Evolutionary conservation across 1,139 yeast species (phyloP), one percentile per base, ranked within the genome.

Genomic region (Pichiaceae sp.): DNA sequence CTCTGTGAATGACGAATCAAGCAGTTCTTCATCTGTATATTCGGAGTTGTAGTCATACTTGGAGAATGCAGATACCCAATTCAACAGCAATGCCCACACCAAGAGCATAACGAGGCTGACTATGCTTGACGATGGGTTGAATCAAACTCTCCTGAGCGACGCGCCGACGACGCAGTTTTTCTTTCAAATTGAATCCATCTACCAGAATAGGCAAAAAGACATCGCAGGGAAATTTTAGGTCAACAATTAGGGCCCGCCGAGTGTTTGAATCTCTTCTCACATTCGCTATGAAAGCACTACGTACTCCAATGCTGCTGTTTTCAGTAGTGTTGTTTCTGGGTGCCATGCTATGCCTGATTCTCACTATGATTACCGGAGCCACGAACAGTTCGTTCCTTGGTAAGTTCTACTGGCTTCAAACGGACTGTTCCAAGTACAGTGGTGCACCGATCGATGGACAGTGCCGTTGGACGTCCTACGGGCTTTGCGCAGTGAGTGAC

Each of bases 401-500:
- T 40, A 59, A 66, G 41, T 77, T 82, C 57, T 83, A 76, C 61
- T 83, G 84, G 80, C 60, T 85, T 28, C 66, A 78, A 52, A 87
- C 83, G 16, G 77, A 76, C 43, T 79, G 93, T 21, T 57, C 71
- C n/a, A 60, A 59, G 15, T 70, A 79, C 39, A 53, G 68, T 11
- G 69, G 70, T 32, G 75, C 80, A 20, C 54, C 60, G 4, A 59
- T 63, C 34, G 47, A 55, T 18, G 50, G 59, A 25, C 66, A 78
- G 3, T 45, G 48, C 32, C 67, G 85, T 56, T 84, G 94, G 94
- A 80, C 86, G n/a, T 65, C 68, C 48, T 84, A 82, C 59, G 68
- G 70, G 36, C 53, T 66, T 42, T 85, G 95, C 62, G 43, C 32
- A 11, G 76, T 68, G 23, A 42, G 40, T 21, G 51, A 59, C 44